These are phyloP conservation scores for Gossypium raimondii DNA, from an alignment of 345 rosid genomes.

Conservation along the genomic window DNA sequence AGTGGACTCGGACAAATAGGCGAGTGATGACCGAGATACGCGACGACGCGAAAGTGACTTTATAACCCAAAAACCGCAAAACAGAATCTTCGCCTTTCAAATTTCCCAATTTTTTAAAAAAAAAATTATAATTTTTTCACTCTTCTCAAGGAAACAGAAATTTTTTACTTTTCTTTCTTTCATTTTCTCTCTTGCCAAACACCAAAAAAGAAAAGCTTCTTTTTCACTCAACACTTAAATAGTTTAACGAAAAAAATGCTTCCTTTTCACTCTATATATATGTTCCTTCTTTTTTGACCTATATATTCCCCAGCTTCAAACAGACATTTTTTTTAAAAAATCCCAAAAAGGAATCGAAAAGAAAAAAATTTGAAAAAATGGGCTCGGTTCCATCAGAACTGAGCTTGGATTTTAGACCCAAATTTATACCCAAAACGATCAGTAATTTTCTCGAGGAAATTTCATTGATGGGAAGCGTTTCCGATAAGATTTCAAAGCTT, in stretches of 20 bases:
- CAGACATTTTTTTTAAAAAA: too few relatives aligned
- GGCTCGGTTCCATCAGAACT: slow-evolving; percentile 68
- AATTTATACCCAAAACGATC: slow-evolving; percentile 50
- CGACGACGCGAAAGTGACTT: slow-evolving; percentile 55
- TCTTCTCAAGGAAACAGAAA: slow-evolving; percentile 7
- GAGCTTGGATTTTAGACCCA: slow-evolving; percentile 57
- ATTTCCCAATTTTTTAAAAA: background rate
- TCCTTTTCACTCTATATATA: slow-evolving; percentile 20
- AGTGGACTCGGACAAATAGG: slow-evolving; percentile 13
- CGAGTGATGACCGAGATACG: slow-evolving; percentile 43
- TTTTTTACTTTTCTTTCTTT: background rate
- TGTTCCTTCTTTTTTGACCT: slow-evolving; percentile 16
- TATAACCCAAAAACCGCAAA: slow-evolving; percentile 21
- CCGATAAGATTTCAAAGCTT: slow-evolving; percentile 41
- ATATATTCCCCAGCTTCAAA: background rate
- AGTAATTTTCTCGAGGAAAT: slow-evolving; percentile 42
- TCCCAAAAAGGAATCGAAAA: background rate
- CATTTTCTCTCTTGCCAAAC: slow-evolving; percentile 22
- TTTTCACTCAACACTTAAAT: slow-evolving; percentile 10
- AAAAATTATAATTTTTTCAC: background rate
- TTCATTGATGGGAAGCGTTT: slow-evolving; percentile 40
- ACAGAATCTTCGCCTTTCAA: slow-evolving; percentile 38
- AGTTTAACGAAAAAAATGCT: background rate
- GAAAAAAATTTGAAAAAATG: slow-evolving; percentile 19
- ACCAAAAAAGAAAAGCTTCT: slow-evolving; percentile 12